Base-by-base conservation (phyloP, 352 stramenopile genomes). In the Globisporangium splendens region DNA sequence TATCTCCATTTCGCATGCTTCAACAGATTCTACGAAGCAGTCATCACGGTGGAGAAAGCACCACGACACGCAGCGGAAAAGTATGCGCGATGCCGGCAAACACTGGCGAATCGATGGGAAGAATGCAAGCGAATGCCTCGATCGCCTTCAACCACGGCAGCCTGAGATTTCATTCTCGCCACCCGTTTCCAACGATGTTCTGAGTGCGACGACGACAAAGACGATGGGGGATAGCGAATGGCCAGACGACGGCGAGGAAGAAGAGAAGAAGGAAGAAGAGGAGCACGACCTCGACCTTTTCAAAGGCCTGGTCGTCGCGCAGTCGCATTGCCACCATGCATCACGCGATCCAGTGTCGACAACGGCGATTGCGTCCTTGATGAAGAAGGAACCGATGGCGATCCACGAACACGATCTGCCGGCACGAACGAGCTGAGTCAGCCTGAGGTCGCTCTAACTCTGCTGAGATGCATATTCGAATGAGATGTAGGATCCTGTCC, bases 101-200 rank as follows among this genome's bases (percentile, higher is more conserved):
- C 28, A 48, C 39, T 57, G 51, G 39, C 20, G n/a, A 35, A 21
- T 33, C 20, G 15, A 17, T 31, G 38, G n/a, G 21, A 56, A 0
- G 18, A 35, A 39, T 8, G 0, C 15, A 15, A 47, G 18, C 14
- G 53, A 51, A 31, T 44, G 53, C n/a, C 24, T 59, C 11, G 15
- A 51, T 12, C 35, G 53, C 13, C 42, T 59, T 13, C 22, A 59
- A 7, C 53, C 53, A 18, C 53, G 53, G 3, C 42, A 51, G 28
- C 53, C 53, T 12, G 53, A 59, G 53, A 51, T 59, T 18, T 50
- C 53, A 28, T 51, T 59, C 53, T 59, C 53, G 12, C 21, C 50
- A 17, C 15, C 14, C 8, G 17, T 15, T 0, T 17, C 50, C 53
- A 47, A 17, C 15, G 22, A 41, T 13, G 22, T 20, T 12, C 49